A percentile compares a stretch with the other conserved stretches of the same genome.
Evolutionary conservation across 768 basidiomycete species (phyloP).

Genomic region (Russula dissimulans): DNA sequence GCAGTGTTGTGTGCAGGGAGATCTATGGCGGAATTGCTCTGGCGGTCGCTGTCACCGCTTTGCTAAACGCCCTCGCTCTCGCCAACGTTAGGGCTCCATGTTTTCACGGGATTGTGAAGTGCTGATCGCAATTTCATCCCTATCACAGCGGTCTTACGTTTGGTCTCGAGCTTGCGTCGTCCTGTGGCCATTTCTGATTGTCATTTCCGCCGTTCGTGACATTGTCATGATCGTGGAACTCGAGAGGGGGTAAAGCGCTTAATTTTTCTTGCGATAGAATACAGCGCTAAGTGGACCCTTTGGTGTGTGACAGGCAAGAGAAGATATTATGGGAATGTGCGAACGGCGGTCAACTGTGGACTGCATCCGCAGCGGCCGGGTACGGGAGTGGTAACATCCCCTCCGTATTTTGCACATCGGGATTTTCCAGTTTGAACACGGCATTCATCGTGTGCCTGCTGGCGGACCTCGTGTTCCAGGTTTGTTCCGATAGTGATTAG

Average conservation of each 20-base stretch:
- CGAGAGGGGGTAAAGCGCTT: conserved; percentile 48
- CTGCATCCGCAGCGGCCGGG: conserved; percentile 34
- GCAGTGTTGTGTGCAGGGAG: conserved; percentile 33
- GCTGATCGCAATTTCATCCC: conserved; percentile 9
- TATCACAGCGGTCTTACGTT: conserved; percentile 52
- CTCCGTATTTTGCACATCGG: conserved; percentile 46
- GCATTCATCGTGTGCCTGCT: conserved; percentile 59
- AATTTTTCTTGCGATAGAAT: conserved; percentile 18
- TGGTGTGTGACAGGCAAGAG: conserved; percentile 38
- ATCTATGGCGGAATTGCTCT: conserved; percentile 63
- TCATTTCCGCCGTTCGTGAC: conserved; percentile 53
- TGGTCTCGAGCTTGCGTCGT: conserved; percentile 57
- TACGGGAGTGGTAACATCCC: conserved; percentile 40
- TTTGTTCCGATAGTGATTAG: conserved; percentile 24
- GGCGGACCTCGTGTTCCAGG: conserved; percentile 61
- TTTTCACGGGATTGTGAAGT: conserved; percentile 21
- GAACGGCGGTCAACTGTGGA: conserved; percentile 60
- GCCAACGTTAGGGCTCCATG: conserved; percentile 39
- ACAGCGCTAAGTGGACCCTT: not conserved
- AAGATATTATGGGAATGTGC: conserved; percentile 67
- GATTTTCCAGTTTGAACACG: conserved; percentile 50
- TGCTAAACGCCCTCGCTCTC: conserved; percentile 49
- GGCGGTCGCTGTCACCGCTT: conserved; percentile 40
- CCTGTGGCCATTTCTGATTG: conserved; percentile 63
- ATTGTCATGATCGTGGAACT: conserved; percentile 69